Conservation (phyloP, 2,329 filamentous ascomycete genomes). For the Penicillium verrucosum region DNA sequence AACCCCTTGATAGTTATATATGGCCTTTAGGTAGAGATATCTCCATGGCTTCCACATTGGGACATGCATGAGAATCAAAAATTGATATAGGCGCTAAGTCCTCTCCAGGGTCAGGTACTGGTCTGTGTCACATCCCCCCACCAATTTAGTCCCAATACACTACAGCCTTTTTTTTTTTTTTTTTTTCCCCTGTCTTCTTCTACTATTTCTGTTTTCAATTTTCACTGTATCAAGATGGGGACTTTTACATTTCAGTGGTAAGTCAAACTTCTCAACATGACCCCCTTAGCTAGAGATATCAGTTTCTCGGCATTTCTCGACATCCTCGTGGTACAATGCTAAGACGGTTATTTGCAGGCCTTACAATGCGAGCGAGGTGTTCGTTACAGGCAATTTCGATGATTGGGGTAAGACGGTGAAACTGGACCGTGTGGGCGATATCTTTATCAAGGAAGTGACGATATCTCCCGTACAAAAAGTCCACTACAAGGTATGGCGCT, state of each 20-base stretch:
- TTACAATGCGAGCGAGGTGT: conserved; percentile 79
- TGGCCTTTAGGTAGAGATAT: background rate
- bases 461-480: conserved; percentile 70
- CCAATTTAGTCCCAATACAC: conserved; percentile 8
- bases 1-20: background rate
- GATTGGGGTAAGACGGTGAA: conserved; percentile 85
- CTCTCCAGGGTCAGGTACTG: conserved; percentile 8
- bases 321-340: conserved; percentile 24
- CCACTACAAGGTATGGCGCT: conserved; percentile 79
- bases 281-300: background rate
- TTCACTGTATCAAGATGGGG: conserved; percentile 24
- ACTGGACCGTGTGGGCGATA: conserved; percentile 69
- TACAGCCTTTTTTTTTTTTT: background rate
- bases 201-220: background rate
- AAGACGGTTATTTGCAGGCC: conserved; percentile 58
- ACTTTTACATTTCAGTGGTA: conserved; percentile 40
- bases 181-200: conserved; percentile 1
- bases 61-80: background rate
- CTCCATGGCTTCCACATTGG: background rate
- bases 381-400: conserved; percentile 94
- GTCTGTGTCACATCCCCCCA: conserved; percentile 24
- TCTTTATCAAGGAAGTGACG: conserved; percentile 76
- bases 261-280: conserved; percentile 14
- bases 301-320: background rate
- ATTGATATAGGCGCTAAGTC: background rate